Conservation (phyloP, 441 rosid genomes). For the Syzygium malaccense region DNA sequence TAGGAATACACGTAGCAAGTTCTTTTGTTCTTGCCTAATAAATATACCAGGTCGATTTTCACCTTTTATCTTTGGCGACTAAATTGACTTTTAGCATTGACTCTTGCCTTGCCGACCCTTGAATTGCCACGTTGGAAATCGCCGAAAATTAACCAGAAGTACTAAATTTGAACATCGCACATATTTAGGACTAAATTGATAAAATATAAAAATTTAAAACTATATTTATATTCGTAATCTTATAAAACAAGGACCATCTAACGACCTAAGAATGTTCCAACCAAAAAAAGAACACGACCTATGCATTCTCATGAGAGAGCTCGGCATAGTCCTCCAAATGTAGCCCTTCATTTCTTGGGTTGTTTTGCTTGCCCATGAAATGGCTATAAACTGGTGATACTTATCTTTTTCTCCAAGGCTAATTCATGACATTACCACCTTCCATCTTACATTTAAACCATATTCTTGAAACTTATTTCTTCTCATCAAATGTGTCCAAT, state of each 20-base stretch:
- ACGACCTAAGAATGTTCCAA: too few species aligned
- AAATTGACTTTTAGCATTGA: neutral
- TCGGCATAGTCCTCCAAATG: too few species aligned
- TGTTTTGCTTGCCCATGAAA: neutral
- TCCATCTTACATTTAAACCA: neutral
- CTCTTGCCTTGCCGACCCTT: neutral
- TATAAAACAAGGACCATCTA: too few species aligned
- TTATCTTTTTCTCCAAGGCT: neutral
- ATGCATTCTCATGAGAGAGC: too few species aligned
- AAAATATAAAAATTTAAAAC: too few species aligned
- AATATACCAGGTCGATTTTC: too few species aligned
- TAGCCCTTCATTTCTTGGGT: too few species aligned
- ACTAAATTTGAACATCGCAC: neutral
- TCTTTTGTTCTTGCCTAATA: neutral
- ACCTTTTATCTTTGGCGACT: neutral
- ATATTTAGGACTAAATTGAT: too few species aligned
- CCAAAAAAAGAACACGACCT: too few species aligned
- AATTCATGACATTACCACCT: neutral
- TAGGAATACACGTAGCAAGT: neutral
- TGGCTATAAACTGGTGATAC: neutral
- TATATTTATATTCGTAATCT: too few species aligned
- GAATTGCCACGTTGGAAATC: fast-evolving
- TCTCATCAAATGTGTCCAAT: neutral
- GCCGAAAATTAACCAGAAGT: fast-evolving
- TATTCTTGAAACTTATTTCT: neutral